These are phyloP conservation scores for Penicillium crustosum DNA, from an alignment of 2,329 filamentous ascomycete species.

Conservation along the genomic window DNA sequence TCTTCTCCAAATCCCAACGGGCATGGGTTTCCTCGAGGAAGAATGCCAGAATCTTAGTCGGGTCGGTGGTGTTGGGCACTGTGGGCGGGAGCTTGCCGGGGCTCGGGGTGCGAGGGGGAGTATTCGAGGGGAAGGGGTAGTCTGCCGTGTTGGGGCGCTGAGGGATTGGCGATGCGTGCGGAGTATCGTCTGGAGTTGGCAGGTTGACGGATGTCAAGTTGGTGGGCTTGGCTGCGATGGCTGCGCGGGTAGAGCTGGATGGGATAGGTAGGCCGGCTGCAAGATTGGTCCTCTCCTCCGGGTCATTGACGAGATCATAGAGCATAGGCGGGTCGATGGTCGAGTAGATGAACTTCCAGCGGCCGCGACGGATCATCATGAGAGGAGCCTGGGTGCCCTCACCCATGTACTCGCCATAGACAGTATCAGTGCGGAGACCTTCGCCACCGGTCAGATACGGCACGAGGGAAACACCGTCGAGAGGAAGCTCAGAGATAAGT, in stretches of 20 bases:
- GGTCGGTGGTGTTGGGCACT: conserved; percentile 36
- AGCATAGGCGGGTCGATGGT: conserved; percentile 81
- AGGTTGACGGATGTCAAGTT: conserved; percentile 23
- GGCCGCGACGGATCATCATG: conserved; percentile 88
- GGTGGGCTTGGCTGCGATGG: conserved; percentile 43
- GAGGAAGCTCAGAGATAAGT: conserved; percentile 68
- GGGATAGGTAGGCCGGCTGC: conserved; percentile 35
- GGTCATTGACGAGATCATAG: conserved; percentile 75
- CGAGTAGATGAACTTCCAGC: conserved; percentile 89
- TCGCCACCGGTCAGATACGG: conserved; percentile 67
- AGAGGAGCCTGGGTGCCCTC: conserved; percentile 86
- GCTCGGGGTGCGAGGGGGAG: conserved; percentile 43
- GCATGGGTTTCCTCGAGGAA: conserved; percentile 72
- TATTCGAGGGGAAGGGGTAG: conserved; percentile 35
- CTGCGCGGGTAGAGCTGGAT: conserved; percentile 27
- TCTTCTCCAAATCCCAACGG: conserved; percentile 78
- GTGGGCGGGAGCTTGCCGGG: conserved; percentile 34
- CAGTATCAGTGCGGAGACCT: conserved; percentile 68
- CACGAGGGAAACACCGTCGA: conserved; percentile 79
- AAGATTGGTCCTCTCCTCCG: conserved; percentile 74
- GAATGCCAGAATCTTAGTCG: conserved; percentile 54
- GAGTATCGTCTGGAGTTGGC: conserved; percentile 36
- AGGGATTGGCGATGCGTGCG: conserved; percentile 29
- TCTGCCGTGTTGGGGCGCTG: conserved; percentile 20
- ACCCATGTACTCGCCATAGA: conserved; percentile 93